phyloP scores from a whole-genome alignment of 805 yeast species.

The Candida caryicola region DNA sequence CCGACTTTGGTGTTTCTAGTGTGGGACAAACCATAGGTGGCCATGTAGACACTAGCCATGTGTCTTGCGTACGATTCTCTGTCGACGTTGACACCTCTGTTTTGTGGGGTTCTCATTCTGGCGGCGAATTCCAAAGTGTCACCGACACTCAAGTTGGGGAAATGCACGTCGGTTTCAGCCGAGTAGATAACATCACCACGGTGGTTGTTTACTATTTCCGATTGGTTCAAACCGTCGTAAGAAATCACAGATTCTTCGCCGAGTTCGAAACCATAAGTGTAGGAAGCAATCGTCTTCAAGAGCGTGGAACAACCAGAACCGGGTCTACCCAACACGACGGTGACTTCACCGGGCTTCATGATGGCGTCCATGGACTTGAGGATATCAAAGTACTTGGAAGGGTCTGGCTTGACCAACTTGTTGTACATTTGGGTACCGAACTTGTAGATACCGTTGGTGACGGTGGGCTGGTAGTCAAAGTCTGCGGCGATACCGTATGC shows the following conservation, averaged over 20 bases:
- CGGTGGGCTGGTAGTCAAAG: slow-evolving; percentile 64
- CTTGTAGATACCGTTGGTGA: slow-evolving; percentile 39
- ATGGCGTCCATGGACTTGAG: slow-evolving; percentile 36
- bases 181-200: slow-evolving; percentile 42
- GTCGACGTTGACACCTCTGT: slow-evolving; percentile 31
- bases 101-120: slow-evolving; percentile 44
- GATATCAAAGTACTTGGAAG: slow-evolving; percentile 28
- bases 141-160: slow-evolving; percentile 53
- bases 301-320: slow-evolving; percentile 43
- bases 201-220: slow-evolving; percentile 27
- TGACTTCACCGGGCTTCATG: slow-evolving; percentile 38
- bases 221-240: slow-evolving; percentile 33
- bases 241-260: slow-evolving; percentile 30
- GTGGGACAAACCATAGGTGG: slow-evolving; percentile 52
- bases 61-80: slow-evolving; percentile 22
- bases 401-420: slow-evolving; percentile 18
- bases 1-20: slow-evolving; percentile 62
- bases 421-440: slow-evolving; percentile 15
- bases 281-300: slow-evolving; percentile 36
- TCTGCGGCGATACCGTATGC: slow-evolving; percentile 67
- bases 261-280: slow-evolving; percentile 37
- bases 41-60: slow-evolving; percentile 19
- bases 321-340: slow-evolving; percentile 42
- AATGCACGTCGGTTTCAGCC: slow-evolving; percentile 57
- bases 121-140: slow-evolving; percentile 57